Base-by-base conservation (phyloP, 2,329 filamentous ascomycete genomes). In the Penicillium oxalicum region DNA sequence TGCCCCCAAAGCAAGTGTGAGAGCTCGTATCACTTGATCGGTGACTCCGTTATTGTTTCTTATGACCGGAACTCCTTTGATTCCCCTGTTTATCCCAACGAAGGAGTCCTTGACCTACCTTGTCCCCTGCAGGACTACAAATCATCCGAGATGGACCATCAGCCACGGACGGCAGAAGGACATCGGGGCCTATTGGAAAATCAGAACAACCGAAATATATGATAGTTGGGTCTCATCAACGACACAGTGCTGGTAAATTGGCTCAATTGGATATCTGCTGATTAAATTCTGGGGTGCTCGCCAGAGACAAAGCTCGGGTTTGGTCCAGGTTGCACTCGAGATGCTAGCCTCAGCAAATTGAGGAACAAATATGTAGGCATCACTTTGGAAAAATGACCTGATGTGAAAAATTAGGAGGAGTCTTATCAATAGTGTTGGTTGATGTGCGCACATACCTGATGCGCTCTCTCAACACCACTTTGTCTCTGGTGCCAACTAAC, bases 251-350 rank as follows among this genome's bases (percentile, higher is more conserved):
- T 38, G 36, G 27, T 47, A 47, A 18, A 35, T 40, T 40, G 36
- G 36, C 29, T 47, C 36, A 47, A 47, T 32, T 40, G 44, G 29
- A 47, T 40, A 47, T 47, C 12, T 47, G 27, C 36, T 47, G 18
- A 27, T 35, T n/a, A 47, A 25, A 36, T 47, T 42, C 24, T 27
- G 28, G 26, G 45, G 45, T 24, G 29, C 45, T 27, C 35, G 7
- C 45, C 38, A 47, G 35, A 47, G 33, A 33, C 38, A 47, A 9
- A 12, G 25, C 9, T 35, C 38, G 25, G 38, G 38, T 18, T 28
- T 28, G 32, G 29, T 37, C 45, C 45, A 47, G 38, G 36, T 34
- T 28, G 38, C 45, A 37, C 9, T 4, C n/a, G 12, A 26, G 25
- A 36, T 25, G 18, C 32, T 33, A 47, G 28, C 45, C 28, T 36